Conservation (phyloP, 768 basidiomycete species). For the Naganishia kalamii region DNA sequence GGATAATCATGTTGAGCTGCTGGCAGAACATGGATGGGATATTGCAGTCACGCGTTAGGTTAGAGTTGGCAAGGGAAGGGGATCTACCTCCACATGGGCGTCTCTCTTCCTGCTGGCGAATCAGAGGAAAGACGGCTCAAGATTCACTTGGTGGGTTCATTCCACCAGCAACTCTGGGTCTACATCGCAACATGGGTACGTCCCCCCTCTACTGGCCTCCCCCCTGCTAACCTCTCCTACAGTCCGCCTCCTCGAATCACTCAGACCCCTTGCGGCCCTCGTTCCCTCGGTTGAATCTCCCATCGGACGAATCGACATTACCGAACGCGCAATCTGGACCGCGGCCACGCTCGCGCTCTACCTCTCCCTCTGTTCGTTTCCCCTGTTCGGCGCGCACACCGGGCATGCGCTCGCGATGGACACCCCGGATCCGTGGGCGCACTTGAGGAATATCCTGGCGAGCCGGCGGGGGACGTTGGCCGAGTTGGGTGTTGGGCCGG, state of each 20-base stretch:
- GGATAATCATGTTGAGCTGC: no score
- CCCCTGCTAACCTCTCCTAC: no score
- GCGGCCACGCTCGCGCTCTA: conserved; percentile 7
- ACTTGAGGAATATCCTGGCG: conserved; percentile 1
- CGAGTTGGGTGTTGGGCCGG: conserved; percentile 4
- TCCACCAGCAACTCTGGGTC: no score
- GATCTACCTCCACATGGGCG: no score
- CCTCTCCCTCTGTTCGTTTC: not conserved
- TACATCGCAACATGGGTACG: no score
- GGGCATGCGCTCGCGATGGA: not conserved
- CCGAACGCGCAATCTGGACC: conserved; percentile 12
- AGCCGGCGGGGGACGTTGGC: not conserved
- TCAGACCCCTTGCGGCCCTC: conserved; percentile 1
- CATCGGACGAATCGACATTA: not conserved
- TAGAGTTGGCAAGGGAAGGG: no score
- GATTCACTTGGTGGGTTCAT: no score
- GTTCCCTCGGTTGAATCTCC: not conserved
- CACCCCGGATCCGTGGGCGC: conserved; percentile 4
- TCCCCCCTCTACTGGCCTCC: no score
- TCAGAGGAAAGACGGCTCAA: no score
- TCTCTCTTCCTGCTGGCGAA: no score
- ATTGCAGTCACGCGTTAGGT: no score
- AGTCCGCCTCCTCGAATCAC: conserved; percentile 3
- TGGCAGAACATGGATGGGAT: no score
- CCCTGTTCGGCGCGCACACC: not conserved